Conservation (phyloP, 352 stramenopile species). For the Globisporangium irregulare region DNA sequence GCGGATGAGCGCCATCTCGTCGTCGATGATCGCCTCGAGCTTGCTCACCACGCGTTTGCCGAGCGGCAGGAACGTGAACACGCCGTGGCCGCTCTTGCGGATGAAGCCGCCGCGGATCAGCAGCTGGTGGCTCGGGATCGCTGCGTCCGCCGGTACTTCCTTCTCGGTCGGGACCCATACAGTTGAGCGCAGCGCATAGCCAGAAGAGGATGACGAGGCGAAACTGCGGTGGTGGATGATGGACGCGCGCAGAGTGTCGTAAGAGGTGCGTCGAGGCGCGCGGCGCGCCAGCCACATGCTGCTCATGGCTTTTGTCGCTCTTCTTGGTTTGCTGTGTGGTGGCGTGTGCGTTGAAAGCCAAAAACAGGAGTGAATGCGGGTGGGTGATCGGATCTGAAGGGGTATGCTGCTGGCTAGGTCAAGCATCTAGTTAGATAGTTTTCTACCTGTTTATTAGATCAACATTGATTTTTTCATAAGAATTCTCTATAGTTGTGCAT, state of each 20-base stretch:
- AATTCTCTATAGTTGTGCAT: neutral
- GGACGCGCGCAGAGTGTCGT: neutral
- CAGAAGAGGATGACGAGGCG: neutral
- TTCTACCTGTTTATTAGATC: neutral
- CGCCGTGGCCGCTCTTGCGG: constrained; percentile 77
- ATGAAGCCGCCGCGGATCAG: constrained; percentile 84
- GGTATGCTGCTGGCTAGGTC: neutral
- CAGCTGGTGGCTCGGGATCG: constrained; percentile 81
- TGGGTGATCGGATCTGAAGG: neutral
- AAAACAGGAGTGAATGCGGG: neutral
- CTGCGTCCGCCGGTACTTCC: constrained; percentile 70
- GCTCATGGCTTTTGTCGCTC: constrained; percentile 1
- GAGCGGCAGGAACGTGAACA: constrained; percentile 80
- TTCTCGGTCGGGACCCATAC: constrained; percentile 79
- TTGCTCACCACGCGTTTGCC: constrained; percentile 69
- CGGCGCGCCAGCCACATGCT: constrained; percentile 11
- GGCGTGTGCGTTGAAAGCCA: neutral
- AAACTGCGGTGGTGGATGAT: neutral
- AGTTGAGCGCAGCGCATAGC: constrained; percentile 36
- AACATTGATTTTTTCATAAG: neutral
- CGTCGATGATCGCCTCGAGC: constrained; percentile 82
- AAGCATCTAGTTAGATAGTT: neutral
- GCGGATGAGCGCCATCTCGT: constrained; percentile 72
- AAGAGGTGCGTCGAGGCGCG: neutral
- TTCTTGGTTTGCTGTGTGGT: neutral